Base-by-base conservation (phyloP, 495 filamentous ascomycete species). In the Rusavskia elegans region DNA sequence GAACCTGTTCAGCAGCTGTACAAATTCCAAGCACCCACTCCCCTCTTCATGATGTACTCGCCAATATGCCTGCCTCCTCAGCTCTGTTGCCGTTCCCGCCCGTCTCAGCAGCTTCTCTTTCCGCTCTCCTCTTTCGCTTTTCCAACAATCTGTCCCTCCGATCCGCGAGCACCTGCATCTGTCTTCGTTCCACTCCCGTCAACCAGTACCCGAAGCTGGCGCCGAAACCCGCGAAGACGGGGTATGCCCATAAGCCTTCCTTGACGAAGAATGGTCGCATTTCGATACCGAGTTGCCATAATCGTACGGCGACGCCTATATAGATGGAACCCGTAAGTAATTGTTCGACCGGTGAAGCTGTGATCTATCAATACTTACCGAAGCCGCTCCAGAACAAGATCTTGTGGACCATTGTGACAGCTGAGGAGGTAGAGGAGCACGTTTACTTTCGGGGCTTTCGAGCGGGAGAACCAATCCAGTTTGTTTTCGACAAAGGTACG, bases 121-220 rank as follows among this genome's bases (percentile, higher is more conserved):
- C 74, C 45, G 83, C 83, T 64, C 83, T 74, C 66, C 88, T 70
- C 64, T 77, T 80, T 65, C 89, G 72, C 80, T 96, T 98, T 70
- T 94, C 93, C 20, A 97, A 69, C 59, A 98, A 75, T 36, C 70
- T 64, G 58, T 82, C 75, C 64, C 83, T 82, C 60, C 88, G 82
- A 64, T 87, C 82, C 56, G 75, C 71, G 41, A 98, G 72, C 50
- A 88, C 74, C 53, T 75, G 75, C 48, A 79, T 72, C 70, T 96
- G 90, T 54, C 81, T 73, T 60, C 80, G 64, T 65, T 93, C 85
- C 39, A 96, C 85, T 51, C 85, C 84, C 71, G 83, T 78, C 58
- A 98, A 69, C 87, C 89, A 97, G 76, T 96, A 97, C 51, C 92
- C 92, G 67, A 98, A 95, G 68, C 82, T 85, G 48, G 81, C 90